A percentile compares a stretch with the other conserved stretches of the same genome.
phyloP scores from a whole-genome alignment of 2,329 filamentous ascomycete genomes.

The Hymenoscyphus salicellus region DNA sequence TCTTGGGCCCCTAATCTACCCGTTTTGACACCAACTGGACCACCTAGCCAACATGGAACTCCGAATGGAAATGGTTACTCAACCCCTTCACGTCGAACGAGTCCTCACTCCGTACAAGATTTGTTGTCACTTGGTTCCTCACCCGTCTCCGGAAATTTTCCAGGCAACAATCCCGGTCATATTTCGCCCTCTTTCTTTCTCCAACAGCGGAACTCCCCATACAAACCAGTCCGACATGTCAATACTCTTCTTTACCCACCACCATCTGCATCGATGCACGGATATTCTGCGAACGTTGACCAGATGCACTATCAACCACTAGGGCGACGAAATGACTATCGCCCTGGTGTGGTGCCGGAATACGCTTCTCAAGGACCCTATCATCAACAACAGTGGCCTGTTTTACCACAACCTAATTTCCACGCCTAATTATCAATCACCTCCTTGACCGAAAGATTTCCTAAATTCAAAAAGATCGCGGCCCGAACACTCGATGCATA shows the following conservation, averaged over 20 bases:
- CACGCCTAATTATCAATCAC: slow-evolving; percentile 26
- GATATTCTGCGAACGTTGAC: slow-evolving; percentile 62
- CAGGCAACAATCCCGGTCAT: slow-evolving; percentile 50
- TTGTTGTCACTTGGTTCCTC: slow-evolving; percentile 38
- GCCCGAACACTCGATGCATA: not conserved
- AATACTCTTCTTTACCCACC: slow-evolving; percentile 89
- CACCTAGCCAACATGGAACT: slow-evolving; percentile 21
- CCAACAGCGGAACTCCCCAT: slow-evolving; percentile 84
- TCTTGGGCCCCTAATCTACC: slow-evolving; percentile 45
- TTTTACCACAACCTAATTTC: slow-evolving; percentile 37
- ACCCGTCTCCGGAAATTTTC: slow-evolving; percentile 35
- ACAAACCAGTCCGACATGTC: slow-evolving; percentile 84
- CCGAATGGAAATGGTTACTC: slow-evolving; percentile 31
- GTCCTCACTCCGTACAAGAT: slow-evolving; percentile 35
- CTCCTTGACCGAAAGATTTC: slow-evolving; percentile 1
- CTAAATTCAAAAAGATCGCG: not conserved
- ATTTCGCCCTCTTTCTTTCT: slow-evolving; percentile 81
- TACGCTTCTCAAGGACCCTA: slow-evolving; percentile 35
- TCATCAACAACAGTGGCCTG: slow-evolving; percentile 29
- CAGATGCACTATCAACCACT: slow-evolving; percentile 82
- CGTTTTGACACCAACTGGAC: slow-evolving; percentile 34
- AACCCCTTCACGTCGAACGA: slow-evolving; percentile 37
- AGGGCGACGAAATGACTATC: slow-evolving; percentile 64
- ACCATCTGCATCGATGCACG: slow-evolving; percentile 73
- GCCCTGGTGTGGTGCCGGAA: slow-evolving; percentile 69